Conservation (phyloP, 768 basidiomycete genomes). For the Termitomyces bulborhizus region DNA sequence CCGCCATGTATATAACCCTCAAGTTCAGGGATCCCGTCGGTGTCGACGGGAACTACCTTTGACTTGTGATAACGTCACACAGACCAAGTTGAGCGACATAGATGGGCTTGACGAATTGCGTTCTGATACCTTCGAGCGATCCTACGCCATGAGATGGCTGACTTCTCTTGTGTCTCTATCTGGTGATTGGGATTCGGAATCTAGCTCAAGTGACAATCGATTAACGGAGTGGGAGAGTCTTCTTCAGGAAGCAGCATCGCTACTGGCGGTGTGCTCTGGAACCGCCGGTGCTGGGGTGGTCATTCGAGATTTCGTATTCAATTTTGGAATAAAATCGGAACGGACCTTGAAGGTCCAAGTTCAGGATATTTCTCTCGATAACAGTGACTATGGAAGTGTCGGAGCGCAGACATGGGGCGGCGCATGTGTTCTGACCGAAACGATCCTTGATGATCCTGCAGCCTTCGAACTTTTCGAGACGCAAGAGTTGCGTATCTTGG, state of each 20-base stretch:
- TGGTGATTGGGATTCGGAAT: conserved; percentile 7
- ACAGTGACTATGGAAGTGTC: conserved; percentile 63
- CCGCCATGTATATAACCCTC: conserved; percentile 50
- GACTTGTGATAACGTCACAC: background rate
- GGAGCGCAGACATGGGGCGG: conserved; percentile 91
- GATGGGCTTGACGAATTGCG: conserved; percentile 28
- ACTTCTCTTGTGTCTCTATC: conserved; percentile 49
- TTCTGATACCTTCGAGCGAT: conserved; percentile 62
- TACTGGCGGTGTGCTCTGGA: conserved; percentile 62
- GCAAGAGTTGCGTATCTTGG: conserved; percentile 45
- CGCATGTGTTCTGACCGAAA: conserved; percentile 73
- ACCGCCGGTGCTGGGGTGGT: conserved; percentile 56
- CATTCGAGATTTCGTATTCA: conserved; percentile 47
- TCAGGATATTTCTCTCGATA: conserved; percentile 64
- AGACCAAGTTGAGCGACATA: background rate
- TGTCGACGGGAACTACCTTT: conserved; percentile 11
- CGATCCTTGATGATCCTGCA: conserved; percentile 53
- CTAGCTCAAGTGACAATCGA: background rate
- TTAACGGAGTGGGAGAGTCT: conserved; percentile 27
- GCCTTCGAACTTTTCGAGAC: conserved; percentile 35
- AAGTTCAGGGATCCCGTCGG: conserved; percentile 53
- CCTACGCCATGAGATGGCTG: conserved; percentile 69
- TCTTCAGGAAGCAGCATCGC: conserved; percentile 48
- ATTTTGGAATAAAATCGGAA: conserved; percentile 10
- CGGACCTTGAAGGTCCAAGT: conserved; percentile 34